These are phyloP conservation scores for Linderina pennispora DNA, from an alignment of 192 early-diverging fungal genomes.

Conservation along the genomic window DNA sequence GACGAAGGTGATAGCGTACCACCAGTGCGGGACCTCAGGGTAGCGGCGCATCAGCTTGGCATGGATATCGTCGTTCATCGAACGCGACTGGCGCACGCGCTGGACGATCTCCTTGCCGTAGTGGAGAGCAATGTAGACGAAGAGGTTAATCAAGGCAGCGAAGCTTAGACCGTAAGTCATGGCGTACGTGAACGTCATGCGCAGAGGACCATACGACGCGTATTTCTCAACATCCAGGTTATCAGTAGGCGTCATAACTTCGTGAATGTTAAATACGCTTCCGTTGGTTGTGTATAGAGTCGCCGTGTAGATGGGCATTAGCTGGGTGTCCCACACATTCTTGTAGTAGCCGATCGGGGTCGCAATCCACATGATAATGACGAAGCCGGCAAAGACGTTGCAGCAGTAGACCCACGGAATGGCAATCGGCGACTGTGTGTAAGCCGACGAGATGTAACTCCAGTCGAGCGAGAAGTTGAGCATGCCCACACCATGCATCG, in stretches of 20 bases:
- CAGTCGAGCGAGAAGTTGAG: slow-evolving; percentile 71
- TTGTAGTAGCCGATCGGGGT: slow-evolving; percentile 68
- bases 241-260: slow-evolving; percentile 52
- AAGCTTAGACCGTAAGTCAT: slow-evolving; percentile 65
- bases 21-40: slow-evolving; percentile 70
- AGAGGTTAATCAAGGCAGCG: slow-evolving; percentile 57
- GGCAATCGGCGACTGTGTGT: slow-evolving; percentile 56
- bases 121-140: slow-evolving; percentile 58
- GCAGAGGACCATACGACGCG: slow-evolving; percentile 53
- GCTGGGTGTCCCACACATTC: slow-evolving; percentile 52
- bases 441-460: slow-evolving; percentile 55
- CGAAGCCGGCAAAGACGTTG: slow-evolving; percentile 66
- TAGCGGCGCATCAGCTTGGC: slow-evolving; percentile 68
- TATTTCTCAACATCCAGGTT: slow-evolving; percentile 54
- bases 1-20: slow-evolving; percentile 47
- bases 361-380: slow-evolving; percentile 68
- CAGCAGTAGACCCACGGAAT: slow-evolving; percentile 67
- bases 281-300: slow-evolving; percentile 53
- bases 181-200: slow-evolving; percentile 63
- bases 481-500: slow-evolving; percentile 58
- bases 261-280: slow-evolving; percentile 48
- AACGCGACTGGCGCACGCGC: slow-evolving; percentile 53
- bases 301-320: slow-evolving; percentile 62
- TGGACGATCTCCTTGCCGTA: slow-evolving; percentile 60
- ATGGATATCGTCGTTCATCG: slow-evolving; percentile 65